A percentile compares a stretch with the other conserved stretches of the same genome.
phyloP scores from a whole-genome alignment of 164 flowering plant genomes.

The Tinospora cordifolia region DNA sequence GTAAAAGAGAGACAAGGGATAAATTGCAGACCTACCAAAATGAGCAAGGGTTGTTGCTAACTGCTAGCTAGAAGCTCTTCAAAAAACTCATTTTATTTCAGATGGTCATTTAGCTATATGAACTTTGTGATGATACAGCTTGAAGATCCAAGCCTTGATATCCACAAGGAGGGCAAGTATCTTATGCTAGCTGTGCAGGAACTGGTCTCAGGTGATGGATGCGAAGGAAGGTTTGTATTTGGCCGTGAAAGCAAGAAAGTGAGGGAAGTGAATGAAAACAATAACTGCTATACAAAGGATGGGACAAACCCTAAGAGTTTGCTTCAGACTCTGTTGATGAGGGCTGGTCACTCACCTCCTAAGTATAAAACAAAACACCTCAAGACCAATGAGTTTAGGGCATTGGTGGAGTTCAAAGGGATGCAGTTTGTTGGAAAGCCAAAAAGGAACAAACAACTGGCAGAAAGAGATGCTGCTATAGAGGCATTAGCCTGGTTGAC shows the following conservation, averaged over 20 bases:
- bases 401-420: slow-evolving; percentile 89
- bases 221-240: slow-evolving; percentile 95
- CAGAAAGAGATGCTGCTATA: slow-evolving; percentile 93
- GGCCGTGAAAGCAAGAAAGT: slow-evolving; percentile 74
- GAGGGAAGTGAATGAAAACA: slow-evolving; percentile 26
- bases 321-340: slow-evolving; percentile 85
- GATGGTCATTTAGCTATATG: background rate
- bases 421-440: slow-evolving; percentile 99
- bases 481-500: slow-evolving; percentile 96
- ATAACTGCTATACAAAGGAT: slow-evolving; percentile 45
- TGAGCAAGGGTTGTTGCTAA: background rate
- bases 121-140: slow-evolving; percentile 45
- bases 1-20: background rate
- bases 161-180: slow-evolving; percentile 88
- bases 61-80: background rate
- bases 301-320: slow-evolving; percentile 91
- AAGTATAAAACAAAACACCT: slow-evolving; percentile 93
- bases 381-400: slow-evolving; percentile 87
- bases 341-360: slow-evolving; percentile 94
- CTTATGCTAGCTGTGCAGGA: slow-evolving; percentile 91
- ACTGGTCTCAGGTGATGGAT: slow-evolving; percentile 78
- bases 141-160: slow-evolving; percentile 60
- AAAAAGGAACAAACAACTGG: slow-evolving; percentile 78
- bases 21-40: background rate
- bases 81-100: background rate